Percentiles rank a stretch among this genome's conserved stretches.
Conservation (phyloP, 164 flowering plant genomes). For the Taxillus chinensis region DNA sequence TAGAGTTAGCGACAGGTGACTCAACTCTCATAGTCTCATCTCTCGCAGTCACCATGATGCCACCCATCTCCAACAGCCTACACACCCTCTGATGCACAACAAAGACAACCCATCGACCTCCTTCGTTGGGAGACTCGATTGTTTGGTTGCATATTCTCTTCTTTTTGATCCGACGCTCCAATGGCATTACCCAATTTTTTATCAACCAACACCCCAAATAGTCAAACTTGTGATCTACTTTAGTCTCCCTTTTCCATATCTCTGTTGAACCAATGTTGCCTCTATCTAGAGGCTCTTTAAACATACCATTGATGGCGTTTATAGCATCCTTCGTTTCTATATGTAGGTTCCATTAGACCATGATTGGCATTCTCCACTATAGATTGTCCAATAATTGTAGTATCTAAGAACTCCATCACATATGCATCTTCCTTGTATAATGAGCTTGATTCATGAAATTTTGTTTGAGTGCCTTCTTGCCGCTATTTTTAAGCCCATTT, state of each 20-base stretch:
- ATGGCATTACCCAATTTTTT: slow-evolving; percentile 27
- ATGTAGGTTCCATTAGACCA: slow-evolving; percentile 92
- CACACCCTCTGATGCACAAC: too few species aligned
- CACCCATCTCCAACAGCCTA: too few species aligned
- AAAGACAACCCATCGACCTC: too few species aligned
- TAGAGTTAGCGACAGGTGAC: too few species aligned
- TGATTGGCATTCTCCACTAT: slow-evolving; percentile 86
- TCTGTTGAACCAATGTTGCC: slow-evolving; percentile 27
- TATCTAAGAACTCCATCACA: slow-evolving; percentile 60
- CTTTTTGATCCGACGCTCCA: slow-evolving; percentile 12
- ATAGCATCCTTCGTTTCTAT: slow-evolving; percentile 87
- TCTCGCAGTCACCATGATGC: too few species aligned
- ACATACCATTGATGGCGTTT: slow-evolving; percentile 83
- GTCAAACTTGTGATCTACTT: slow-evolving; percentile 30
- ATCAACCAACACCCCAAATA: slow-evolving; percentile 62
- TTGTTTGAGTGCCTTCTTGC: slow-evolving; percentile 8
- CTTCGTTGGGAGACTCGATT: slow-evolving; percentile 26
- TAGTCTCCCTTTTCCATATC: slow-evolving; percentile 21
- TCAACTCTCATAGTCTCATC: too few species aligned
- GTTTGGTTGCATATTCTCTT: too few species aligned
- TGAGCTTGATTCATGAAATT: slow-evolving; percentile 12
- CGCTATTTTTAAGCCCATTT: slow-evolving; percentile 6
- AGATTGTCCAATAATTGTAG: slow-evolving; percentile 66
- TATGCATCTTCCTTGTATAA: slow-evolving; percentile 50
- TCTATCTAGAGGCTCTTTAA: slow-evolving; percentile 78